Percentiles rank a stretch among this genome's conserved stretches.
Evolutionary conservation across 2,329 filamentous ascomycete genomes (phyloP).

Genomic region (Trichoderma atroviride): DNA sequence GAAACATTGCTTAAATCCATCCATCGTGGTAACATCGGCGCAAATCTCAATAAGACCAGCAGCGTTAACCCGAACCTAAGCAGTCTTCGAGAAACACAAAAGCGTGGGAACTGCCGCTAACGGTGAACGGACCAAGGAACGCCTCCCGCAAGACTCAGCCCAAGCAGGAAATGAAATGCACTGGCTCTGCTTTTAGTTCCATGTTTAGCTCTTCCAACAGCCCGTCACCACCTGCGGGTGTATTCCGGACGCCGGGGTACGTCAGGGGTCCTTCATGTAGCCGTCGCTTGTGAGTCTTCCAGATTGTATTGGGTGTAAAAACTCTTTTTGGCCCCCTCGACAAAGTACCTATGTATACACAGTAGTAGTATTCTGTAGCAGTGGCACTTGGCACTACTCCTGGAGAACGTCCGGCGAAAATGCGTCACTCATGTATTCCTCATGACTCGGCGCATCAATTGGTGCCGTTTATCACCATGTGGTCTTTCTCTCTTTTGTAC

Average conservation of each 20-base stretch:
- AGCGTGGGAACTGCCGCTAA: slow-evolving; percentile 6
- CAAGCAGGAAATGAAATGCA: slow-evolving; percentile 19
- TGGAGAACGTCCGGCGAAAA: neutral
- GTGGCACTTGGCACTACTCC: neutral
- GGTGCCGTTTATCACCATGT: neutral
- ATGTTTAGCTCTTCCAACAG: slow-evolving; percentile 5
- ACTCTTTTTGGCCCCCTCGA: neutral
- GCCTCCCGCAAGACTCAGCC: slow-evolving; percentile 21
- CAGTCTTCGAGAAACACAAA: slow-evolving; percentile 13
- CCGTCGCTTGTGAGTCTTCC: slow-evolving; percentile 7
- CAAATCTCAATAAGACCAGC: slow-evolving; percentile 11
- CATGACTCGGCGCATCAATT: neutral
- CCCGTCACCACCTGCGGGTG: slow-evolving; percentile 7
- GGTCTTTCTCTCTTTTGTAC: neutral
- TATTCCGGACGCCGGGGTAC: slow-evolving; percentile 12
- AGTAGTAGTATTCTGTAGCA: neutral
- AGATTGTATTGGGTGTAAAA: neutral
- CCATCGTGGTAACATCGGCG: neutral
- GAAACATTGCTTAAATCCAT: neutral
- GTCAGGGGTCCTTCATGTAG: slow-evolving; percentile 19
- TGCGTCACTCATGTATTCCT: neutral
- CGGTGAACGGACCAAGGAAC: slow-evolving; percentile 14
- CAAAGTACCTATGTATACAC: neutral
- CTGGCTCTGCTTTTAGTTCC: slow-evolving; percentile 4
- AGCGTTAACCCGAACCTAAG: slow-evolving; percentile 1